Base-by-base conservation (phyloP, 352 stramenopile species). In the Pythium folliculosum region DNA sequence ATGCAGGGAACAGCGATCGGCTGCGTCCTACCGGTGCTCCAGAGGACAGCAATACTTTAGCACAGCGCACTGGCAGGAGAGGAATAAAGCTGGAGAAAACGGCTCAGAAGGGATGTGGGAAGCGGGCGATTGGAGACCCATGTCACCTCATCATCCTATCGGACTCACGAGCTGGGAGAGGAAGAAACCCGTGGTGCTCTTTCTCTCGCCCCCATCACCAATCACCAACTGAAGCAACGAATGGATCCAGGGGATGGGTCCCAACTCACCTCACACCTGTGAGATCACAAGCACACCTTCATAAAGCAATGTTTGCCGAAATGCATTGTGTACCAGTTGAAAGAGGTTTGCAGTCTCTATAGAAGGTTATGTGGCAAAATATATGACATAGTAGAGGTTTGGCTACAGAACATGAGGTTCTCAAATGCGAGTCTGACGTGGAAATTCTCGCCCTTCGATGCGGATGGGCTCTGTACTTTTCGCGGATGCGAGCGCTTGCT, bases 161-260 rank as follows among this genome's bases (percentile, higher is more conserved):
- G 27, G 27, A 32, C 27, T 32, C 27, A 32, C 27, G 3, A 2
- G 27, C 27, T 2, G 27, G 27, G 27, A 32, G 27, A 32, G 5
- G 27, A 32, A 32, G 27, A 32, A 32, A 32, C 27, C 27, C 5
- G 27, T 23, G 10, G 44, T 37, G 25, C 22, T 32, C 40, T 43
- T 40, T 60, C 54, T 60, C 54, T 60, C 30, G 54, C 23, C 10
- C 13, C 25, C 25, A 21, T 50, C 55, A 52, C 55, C 55, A 62
- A 63, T 55, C 45, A 63, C 57, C 23, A 56, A 63, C 57, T 63
- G 57, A 63, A 63, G 57, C 57, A 63, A 25, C 8, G 10, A 27
- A 63, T 63, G 57, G 57, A 44, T 63, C 7, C 57, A 16, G 19
- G 37, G 44, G 57, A 63, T 63, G 56, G 3, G 54, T 32, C 27